Evolutionary conservation across 805 yeast genomes (phyloP), one percentile per base, ranked within the genome.

Genomic region (Saccharomycopsis selenospora): DNA sequence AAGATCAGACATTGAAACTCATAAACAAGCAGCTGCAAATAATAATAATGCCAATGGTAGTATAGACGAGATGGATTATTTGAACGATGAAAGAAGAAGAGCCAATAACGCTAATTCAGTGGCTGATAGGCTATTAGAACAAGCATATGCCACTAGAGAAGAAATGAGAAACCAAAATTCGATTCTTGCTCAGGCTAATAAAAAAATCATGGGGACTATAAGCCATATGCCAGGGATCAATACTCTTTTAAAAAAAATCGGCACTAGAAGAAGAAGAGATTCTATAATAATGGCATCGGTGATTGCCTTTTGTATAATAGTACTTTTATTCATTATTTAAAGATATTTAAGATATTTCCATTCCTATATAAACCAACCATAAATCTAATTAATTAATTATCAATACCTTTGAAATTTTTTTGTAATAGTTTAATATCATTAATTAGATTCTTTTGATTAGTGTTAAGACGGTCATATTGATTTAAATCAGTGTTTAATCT

Each of bases 141-240:
- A 84, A 61, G 98, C 96, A 1, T 83, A 78, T 66, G 86, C 85
- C 56, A 89, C 98, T 0, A 72, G 98, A 50, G 97, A 90, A 52
- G 95, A 86, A 59, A 74, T 93, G 46, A 56, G 75, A 42, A 71
- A 81, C 43, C 99, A 93, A 66, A 72, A 91, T 51, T 75, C 73
- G 33, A 62, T 75, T 5, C 69, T 93, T 46, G 70, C 71, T 49
- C 76, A 70, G 51, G 85, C 93, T 3, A 85, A 82, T 54, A 71
- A 76, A 49, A 73, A 78, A 50, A 68, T 90, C 48, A 70, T 79
- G 51, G 73, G 73, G 38, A 71, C 85, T 1, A 66, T 89, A 42
- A 77, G 77, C 58, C 69, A 75, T 33, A 75, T 93, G 43, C 99
- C 99, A 0, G 97, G 97, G 0, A 68, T 91, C 42, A 85, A 82